Percentiles rank a stretch among this genome's conserved stretches.
Conservation (phyloP, 2,329 filamentous ascomycete genomes). For the Aspergillus intermedius region DNA sequence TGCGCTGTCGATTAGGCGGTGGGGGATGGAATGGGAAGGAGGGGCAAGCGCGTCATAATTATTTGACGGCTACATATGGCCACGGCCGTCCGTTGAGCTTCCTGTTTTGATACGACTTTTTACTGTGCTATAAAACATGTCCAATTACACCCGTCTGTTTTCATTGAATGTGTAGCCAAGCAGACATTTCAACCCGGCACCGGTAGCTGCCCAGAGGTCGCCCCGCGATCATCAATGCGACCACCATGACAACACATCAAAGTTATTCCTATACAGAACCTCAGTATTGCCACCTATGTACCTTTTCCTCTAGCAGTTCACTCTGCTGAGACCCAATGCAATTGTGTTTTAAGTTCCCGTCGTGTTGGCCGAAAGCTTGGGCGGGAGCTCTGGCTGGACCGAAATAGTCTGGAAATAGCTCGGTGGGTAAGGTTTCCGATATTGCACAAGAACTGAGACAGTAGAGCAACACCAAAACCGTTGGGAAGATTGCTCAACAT, state of each 20-base stretch:
- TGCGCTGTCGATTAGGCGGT: conserved; percentile 4
- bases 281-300: background rate
- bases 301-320: background rate
- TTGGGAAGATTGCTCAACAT: background rate
- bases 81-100: background rate
- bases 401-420: no score
- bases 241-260: background rate
- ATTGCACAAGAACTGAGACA: no score
- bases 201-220: background rate
- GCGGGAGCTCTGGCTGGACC: background rate
- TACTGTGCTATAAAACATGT: no score
- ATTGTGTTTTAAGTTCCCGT: no score
- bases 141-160: no score
- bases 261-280: background rate
- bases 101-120: no score
- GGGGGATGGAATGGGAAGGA: conserved; percentile 6
- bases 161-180: background rate
- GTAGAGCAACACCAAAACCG: background rate
- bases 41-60: conserved; percentile 6
- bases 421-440: no score
- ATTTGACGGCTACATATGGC: background rate
- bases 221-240: conserved; percentile 3
- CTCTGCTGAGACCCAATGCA: no score
- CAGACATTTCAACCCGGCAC: no score
- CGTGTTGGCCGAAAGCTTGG: background rate